Conservation (phyloP, 2,329 filamentous ascomycete species). For the Metarhizium robertsii region DNA sequence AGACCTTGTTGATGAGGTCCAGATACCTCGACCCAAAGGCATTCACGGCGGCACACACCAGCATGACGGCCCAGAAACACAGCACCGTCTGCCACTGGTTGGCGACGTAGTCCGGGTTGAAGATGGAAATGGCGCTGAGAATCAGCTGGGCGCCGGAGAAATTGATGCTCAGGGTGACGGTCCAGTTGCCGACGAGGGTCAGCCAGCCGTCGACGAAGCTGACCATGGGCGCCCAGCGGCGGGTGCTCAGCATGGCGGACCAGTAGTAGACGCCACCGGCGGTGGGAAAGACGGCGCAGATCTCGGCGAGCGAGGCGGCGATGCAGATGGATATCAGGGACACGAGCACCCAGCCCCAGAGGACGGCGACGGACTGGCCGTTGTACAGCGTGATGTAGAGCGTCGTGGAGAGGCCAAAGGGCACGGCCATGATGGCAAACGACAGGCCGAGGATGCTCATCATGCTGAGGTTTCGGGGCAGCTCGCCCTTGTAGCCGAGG, state of each 20-base stretch:
- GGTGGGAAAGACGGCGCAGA: constrained; percentile 55
- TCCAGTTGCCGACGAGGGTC: constrained; percentile 63
- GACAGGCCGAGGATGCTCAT: constrained; percentile 39
- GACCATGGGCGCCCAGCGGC: constrained; percentile 50
- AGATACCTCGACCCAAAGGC: constrained; percentile 51
- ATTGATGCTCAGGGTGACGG: constrained; percentile 61
- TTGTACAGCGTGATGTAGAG: constrained; percentile 50
- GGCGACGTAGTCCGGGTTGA: constrained; percentile 48
- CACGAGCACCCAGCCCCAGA: constrained; percentile 59
- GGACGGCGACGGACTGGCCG: constrained; percentile 62
- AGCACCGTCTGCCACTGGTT: constrained; percentile 65
- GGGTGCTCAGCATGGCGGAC: constrained; percentile 57
- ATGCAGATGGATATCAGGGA: constrained; percentile 64
- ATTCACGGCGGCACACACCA: constrained; percentile 57
- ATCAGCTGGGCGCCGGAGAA: constrained; percentile 62
- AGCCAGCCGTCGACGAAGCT: constrained; percentile 70
- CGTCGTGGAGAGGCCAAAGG: constrained; percentile 39
- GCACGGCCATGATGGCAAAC: constrained; percentile 42
- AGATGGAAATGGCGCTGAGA: constrained; percentile 56
- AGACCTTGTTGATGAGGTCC: constrained; percentile 59
- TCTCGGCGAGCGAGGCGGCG: constrained; percentile 63
- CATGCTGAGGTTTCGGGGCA: constrained; percentile 41
- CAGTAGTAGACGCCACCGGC: constrained; percentile 63
- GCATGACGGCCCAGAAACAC: constrained; percentile 60
- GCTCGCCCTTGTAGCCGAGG: constrained; percentile 40